Conservation (phyloP, 441 rosid species). For the Biscutella auriculata region DNA sequence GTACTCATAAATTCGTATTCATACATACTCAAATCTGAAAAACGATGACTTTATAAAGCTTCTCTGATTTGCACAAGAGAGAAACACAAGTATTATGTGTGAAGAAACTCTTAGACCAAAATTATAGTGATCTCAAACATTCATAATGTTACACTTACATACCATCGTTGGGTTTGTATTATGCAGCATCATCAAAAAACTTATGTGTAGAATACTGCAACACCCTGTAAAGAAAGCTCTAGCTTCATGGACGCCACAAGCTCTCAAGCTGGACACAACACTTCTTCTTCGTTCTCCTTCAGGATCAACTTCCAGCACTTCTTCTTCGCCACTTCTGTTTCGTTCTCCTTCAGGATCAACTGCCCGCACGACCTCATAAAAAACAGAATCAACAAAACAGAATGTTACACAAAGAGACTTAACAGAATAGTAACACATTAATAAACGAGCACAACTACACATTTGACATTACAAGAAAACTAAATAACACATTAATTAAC, state of each 20-base stretch:
- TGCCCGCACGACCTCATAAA: too few species aligned
- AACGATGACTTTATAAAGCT: neutral
- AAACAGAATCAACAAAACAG: neutral
- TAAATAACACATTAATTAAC: too few species aligned
- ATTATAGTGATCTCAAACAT: neutral
- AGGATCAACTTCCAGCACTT: too few species aligned
- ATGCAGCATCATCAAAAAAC: slow-evolving; percentile 23
- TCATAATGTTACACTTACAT: neutral
- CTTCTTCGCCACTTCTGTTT: too few species aligned
- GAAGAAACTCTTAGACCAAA: neutral
- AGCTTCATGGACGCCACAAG: slow-evolving; percentile 40
- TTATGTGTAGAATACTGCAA: slow-evolving; percentile 38
- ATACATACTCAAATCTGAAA: slow-evolving; percentile 11
- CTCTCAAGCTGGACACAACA: slow-evolving; percentile 25
- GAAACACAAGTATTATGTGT: neutral
- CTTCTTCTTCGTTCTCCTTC: too few species aligned
- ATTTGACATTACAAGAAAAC: too few species aligned
- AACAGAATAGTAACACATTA: too few species aligned
- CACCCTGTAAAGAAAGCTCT: slow-evolving; percentile 53
- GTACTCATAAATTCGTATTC: too few species aligned
- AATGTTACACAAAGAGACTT: neutral
- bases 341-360: slow-evolving; percentile 38
- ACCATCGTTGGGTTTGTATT: slow-evolving; percentile 3
- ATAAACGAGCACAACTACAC: too few species aligned
- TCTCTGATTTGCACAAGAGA: slow-evolving; percentile 4